Base-by-base conservation (phyloP, 2,329 filamentous ascomycete species). In the Paracoccidioides lutzii region DNA sequence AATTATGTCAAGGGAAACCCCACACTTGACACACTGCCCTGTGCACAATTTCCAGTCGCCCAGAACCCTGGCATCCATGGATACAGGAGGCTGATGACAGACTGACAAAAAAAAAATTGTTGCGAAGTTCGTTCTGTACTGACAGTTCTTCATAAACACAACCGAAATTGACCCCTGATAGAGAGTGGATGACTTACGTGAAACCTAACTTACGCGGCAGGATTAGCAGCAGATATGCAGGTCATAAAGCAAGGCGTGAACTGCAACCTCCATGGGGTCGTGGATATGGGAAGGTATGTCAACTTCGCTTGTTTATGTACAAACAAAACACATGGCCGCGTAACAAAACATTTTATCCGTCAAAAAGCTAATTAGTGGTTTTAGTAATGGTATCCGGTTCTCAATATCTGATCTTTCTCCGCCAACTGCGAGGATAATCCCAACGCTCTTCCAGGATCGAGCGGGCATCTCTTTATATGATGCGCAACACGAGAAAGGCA, bases 341-440 rank as follows among this genome's bases (percentile, higher is more conserved):
- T 14, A 52, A 32, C 30, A 40, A 37, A 22, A 2, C n/a, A 40
- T 41, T 51, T 51, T 12, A 53, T 49, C 22, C 28, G 28, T 49
- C 22, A 33, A 49, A 14, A 3, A 54, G 35, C 44, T 41, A 32
- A 49, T 9, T 4, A 10, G 37, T 43, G 8, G 15, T 15, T 54
- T 15, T 9, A 70, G 89, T 75, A 96, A 95, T 75, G 90, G 90
- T 64, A 91, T 95, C 64, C 88, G 90, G 55, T 95, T 95, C 76
- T 91, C 88, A 46, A 88, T 95, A 64, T 88, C 89, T 7, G 83
- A 89, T 61, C 78, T 94, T n/a, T 79, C 83, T 3, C 83, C 85
- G 28, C 81, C 82, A 3, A 81, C 76, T 42, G 78, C 86, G 30
- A 85, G 90, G 30, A 81, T 90, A 30, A 78, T 95, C 44, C 83